Evolutionary conservation across 164 flowering plant species (phyloP), one percentile per base, ranked within the genome.

Genomic region (Stephania cephalantha): DNA sequence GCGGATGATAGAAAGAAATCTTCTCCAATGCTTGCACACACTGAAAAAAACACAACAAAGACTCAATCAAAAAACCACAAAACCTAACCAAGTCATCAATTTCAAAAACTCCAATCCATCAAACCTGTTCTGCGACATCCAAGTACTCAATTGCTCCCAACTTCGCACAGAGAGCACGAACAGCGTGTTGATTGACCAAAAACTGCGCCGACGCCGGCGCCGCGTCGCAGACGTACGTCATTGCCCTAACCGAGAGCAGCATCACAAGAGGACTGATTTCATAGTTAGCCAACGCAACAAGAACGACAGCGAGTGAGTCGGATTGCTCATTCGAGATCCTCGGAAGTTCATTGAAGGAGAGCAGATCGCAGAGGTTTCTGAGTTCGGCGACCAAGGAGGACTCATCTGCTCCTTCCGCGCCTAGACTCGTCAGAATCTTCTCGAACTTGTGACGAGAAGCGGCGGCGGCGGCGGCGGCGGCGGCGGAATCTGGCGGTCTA

Each of bases 81-180:
- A n/a, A 46, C 29, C n/a, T 18, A 76, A 7, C 2, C 42, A 35
- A 35, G 4, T 35, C 42, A 35, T 4, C 42, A 35, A 35, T 35
- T 35, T 35, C 42, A 35, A 35, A 35, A 2, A 35, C 9, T 58
- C 15, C 10, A 15, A 73, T 75, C 42, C 5, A 61, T 35, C 78
- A 69, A 71, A 91, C 99, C 88, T 92, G 97, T 79, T 96, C 99
- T 31, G 98, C 99, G 0, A 96, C 97, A 81, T 96, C 99, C 85
- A 89, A 63, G 80, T 93, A 91, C 81, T 92, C 94, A 68, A 96
- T 87, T 13, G 84, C 83, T 87, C 83, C 71, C 71, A 96, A 73
- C 70, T 89, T 80, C 55, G 86, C 86, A 77, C 97, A 92, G 72
- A 96, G 81, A 22, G 86, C 92, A 73, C 91, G 89, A 80, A 92